A percentile compares a stretch with the other conserved stretches of the same genome.
These are phyloP conservation scores for Pisolithus sp. DNA, from an alignment of 768 basidiomycete species.

Conservation along the genomic window DNA sequence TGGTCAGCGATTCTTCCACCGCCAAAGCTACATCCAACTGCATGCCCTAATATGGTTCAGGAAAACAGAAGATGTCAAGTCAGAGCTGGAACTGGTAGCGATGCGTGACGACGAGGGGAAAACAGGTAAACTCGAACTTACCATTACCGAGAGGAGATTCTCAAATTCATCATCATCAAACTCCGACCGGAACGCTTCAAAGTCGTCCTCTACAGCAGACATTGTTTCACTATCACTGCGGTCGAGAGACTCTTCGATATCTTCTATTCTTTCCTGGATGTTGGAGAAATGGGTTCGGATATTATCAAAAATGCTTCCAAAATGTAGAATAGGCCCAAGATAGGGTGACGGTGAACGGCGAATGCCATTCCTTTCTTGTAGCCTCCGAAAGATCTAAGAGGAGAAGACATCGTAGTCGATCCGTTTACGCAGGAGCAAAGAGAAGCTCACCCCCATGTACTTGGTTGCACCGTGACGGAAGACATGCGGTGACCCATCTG, in stretches of 20 bases:
- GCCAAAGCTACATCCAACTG: constrained; percentile 12
- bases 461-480: constrained; percentile 50
- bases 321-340: constrained; percentile 33
- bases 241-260: too few species aligned
- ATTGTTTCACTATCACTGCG: too few species aligned
- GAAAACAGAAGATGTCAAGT: constrained; percentile 17
- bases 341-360: constrained; percentile 25
- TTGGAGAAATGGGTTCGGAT: too few species aligned
- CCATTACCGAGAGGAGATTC: neutral
- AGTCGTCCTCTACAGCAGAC: too few species aligned
- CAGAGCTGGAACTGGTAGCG: constrained; percentile 25
- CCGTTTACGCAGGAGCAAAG: constrained; percentile 17
- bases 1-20: constrained; percentile 3
- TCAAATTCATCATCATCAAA: neutral
- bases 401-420: neutral
- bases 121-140: neutral
- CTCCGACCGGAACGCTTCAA: too few species aligned
- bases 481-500: constrained; percentile 56
- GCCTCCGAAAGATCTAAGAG: constrained; percentile 21
- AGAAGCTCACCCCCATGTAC: constrained; percentile 45
- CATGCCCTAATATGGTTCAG: constrained; percentile 1
- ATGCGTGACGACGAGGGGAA: constrained; percentile 19
- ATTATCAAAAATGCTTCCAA: constrained; percentile 43
- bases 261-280: too few species aligned
- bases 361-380: constrained; percentile 12